A percentile compares a stretch with the other conserved stretches of the same genome.
Evolutionary conservation across 2,329 filamentous ascomycete species (phyloP).

Genomic region (Hypomyces perniciosus): DNA sequence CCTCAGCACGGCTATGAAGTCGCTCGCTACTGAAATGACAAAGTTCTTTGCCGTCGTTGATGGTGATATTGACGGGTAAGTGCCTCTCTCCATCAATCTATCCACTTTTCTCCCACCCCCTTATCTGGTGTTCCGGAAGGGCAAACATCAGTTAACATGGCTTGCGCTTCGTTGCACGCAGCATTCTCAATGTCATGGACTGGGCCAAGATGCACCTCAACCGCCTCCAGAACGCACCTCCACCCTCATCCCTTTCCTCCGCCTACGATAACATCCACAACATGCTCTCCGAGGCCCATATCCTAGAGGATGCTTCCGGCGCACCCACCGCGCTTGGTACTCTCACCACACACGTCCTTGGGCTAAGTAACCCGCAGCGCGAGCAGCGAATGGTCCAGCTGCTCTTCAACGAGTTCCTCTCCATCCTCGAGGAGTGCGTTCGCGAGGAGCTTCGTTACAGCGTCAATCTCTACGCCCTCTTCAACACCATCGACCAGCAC

Average conservation of each 20-base stretch:
- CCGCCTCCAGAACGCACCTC: constrained; percentile 56
- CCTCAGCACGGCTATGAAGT: constrained; percentile 78
- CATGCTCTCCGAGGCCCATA: constrained; percentile 58
- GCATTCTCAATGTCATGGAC: constrained; percentile 91
- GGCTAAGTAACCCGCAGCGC: constrained; percentile 72
- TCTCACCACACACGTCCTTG: constrained; percentile 68
- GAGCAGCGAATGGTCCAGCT: constrained; percentile 75
- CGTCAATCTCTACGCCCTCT: constrained; percentile 76
- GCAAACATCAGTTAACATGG: constrained; percentile 10
- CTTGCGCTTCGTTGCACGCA: constrained; percentile 27
- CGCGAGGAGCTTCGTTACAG: constrained; percentile 76
- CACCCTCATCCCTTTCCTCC: constrained; percentile 53
- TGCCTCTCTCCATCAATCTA: constrained; percentile 12
- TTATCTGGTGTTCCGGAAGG: constrained; percentile 8
- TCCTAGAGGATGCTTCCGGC: constrained; percentile 50
- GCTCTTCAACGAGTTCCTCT: constrained; percentile 78
- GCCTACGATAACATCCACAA: constrained; percentile 80
- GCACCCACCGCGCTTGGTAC: constrained; percentile 62
- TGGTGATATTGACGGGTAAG: constrained; percentile 77
- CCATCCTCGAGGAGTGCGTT: constrained; percentile 84
- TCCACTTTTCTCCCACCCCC: background rate
- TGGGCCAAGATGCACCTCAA: constrained; percentile 85
- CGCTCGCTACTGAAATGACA: constrained; percentile 76
- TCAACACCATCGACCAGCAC: constrained; percentile 84
- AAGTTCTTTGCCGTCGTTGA: constrained; percentile 92